phyloP scores from a whole-genome alignment of 441 rosid species.

The Euphorbia celastroides region DNA sequence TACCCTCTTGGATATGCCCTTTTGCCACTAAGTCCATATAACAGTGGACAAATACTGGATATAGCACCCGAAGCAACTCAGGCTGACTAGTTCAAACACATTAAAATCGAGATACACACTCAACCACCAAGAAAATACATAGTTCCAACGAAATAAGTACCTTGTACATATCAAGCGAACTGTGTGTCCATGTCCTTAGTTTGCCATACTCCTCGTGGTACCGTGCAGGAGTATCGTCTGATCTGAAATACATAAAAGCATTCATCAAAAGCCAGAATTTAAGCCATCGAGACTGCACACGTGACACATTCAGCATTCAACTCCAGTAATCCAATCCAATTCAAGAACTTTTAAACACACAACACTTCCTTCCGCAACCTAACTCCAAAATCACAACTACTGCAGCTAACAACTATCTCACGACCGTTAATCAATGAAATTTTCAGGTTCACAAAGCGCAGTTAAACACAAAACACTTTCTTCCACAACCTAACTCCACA shows the following conservation, averaged over 20 bases:
- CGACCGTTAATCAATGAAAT: background rate
- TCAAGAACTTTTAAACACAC: no score
- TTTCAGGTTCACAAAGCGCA: background rate
- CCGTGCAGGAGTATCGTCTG: slow-evolving; percentile 57
- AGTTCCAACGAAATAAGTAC: slow-evolving; percentile 25
- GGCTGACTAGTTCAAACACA: slow-evolving; percentile 50
- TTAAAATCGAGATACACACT: background rate
- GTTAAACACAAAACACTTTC: background rate
- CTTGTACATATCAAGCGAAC: slow-evolving; percentile 89
- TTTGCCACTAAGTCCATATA: slow-evolving; percentile 92
- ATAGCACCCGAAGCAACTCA: slow-evolving; percentile 90
- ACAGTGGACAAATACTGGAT: slow-evolving; percentile 90
- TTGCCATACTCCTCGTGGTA: slow-evolving; percentile 77
- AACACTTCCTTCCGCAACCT: background rate
- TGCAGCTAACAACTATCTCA: background rate
- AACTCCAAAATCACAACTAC: background rate
- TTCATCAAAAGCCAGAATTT: slow-evolving; percentile 8
- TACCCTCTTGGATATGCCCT: slow-evolving; percentile 89
- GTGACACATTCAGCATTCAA: background rate
- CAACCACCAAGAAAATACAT: slow-evolving; percentile 5
- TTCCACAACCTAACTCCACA: background rate
- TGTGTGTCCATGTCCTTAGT: slow-evolving; percentile 79
- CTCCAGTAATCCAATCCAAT: background rate
- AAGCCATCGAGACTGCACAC: background rate
- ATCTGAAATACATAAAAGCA: slow-evolving; percentile 29